These are phyloP conservation scores for Patellifolia procumbens DNA, from an alignment of 179 eudicot genomes.

Conservation along the genomic window DNA sequence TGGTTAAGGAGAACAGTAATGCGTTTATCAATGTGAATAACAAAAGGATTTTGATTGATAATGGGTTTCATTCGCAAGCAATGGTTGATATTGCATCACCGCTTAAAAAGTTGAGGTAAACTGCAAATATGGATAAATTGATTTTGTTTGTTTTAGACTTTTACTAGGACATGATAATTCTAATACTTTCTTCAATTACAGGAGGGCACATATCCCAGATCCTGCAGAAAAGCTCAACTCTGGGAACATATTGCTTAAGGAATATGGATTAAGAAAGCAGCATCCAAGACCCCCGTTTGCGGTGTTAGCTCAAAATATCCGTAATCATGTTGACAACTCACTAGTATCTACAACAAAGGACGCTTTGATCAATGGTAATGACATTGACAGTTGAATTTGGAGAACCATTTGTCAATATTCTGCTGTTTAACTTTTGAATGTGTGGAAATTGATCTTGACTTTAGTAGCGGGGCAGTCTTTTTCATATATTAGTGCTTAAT, in stretches of 20 bases:
- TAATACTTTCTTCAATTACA: slow-evolving; percentile 26
- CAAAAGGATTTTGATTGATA: slow-evolving; percentile 58
- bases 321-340: slow-evolving; percentile 29
- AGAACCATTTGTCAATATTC: slow-evolving; percentile 19
- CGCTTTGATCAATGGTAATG: slow-evolving; percentile 48
- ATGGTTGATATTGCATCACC: slow-evolving; percentile 41
- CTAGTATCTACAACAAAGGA: slow-evolving; percentile 35
- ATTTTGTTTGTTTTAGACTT: slow-evolving; percentile 4
- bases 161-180: slow-evolving; percentile 10
- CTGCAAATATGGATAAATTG: neutral
- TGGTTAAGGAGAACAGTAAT: slow-evolving; percentile 70
- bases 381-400: slow-evolving; percentile 27
- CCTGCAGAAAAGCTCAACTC: slow-evolving; percentile 33
- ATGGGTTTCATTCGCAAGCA: slow-evolving; percentile 37
- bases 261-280: slow-evolving; percentile 36
- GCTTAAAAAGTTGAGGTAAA: slow-evolving; percentile 70
- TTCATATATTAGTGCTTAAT: slow-evolving; percentile 22
- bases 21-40: slow-evolving; percentile 58
- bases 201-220: slow-evolving; percentile 57
- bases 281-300: slow-evolving; percentile 68
- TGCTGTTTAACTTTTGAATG: slow-evolving; percentile 30
- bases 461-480: slow-evolving; percentile 14
- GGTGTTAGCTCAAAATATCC: slow-evolving; percentile 56
- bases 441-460: slow-evolving; percentile 25
- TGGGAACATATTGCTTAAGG: slow-evolving; percentile 34